Evolutionary conservation across 192 early-diverging fungal species (phyloP).

Genomic region (Chytriomyces hyalinus): DNA sequence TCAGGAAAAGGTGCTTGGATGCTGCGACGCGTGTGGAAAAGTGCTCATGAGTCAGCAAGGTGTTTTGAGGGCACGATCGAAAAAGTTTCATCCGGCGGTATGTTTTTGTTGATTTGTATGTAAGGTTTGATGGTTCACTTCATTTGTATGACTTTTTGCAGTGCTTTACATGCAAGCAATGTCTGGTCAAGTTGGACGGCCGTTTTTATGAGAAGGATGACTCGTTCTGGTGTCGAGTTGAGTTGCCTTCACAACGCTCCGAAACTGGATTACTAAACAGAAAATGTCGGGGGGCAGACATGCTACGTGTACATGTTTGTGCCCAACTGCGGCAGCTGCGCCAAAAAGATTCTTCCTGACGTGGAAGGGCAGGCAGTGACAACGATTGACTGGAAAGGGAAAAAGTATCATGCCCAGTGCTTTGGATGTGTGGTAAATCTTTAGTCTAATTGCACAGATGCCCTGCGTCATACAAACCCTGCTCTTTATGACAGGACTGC

Average conservation of each 20-base stretch:
- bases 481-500: constrained; percentile 19
- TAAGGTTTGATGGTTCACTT: too few relatives aligned
- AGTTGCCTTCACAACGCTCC: not conserved
- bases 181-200: constrained; percentile 15
- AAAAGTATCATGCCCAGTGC: constrained; percentile 34
- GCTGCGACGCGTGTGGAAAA: constrained; percentile 21
- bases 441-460: not conserved
- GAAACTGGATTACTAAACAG: not conserved
- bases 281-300: not conserved
- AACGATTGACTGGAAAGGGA: constrained; percentile 35
- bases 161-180: constrained; percentile 34
- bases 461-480: too few relatives aligned
- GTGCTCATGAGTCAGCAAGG: constrained; percentile 14
- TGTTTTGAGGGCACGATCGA: constrained; percentile 25
- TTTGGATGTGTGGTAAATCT: constrained; percentile 29
- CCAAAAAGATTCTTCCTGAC: constrained; percentile 24
- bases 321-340: constrained; percentile 14
- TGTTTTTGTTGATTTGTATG: not conserved
- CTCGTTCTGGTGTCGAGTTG: constrained; percentile 31
- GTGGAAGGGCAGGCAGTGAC: constrained; percentile 21
- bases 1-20: constrained; percentile 27
- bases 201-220: constrained; percentile 24
- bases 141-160: not conserved
- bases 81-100: constrained; percentile 33
- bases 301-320: constrained; percentile 31